Evolutionary conservation across 176 grass and related monocot genomes (phyloP), one percentile per base, ranked within the genome.

Genomic region (Pontederia crassipes): DNA sequence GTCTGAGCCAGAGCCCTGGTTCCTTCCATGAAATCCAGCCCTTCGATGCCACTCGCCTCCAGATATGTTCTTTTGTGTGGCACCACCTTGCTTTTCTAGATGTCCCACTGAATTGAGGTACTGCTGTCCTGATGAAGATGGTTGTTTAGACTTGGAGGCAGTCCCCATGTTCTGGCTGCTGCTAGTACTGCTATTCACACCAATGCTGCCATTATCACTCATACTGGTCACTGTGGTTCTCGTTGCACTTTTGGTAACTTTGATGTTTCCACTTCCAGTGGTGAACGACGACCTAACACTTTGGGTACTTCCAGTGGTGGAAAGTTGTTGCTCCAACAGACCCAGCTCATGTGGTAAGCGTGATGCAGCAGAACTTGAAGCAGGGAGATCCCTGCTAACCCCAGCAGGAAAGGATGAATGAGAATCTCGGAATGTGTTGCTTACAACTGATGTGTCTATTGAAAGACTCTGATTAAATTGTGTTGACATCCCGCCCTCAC

Each of bases 11-110:
- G 76, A 67, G 60, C 73, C 71, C 46, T 75, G 86, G 55, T 66
- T 81, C 66, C 85, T 88, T 24, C 74, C 79, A 4, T 79, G 71
- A 59, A 80, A 83, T 71, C 87, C 78, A 63, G 81, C 55, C 64
- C 81, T 74, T 4, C 93, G 76, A 32, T 88, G 78, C 87, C 87
- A 92, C 32, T 89, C 93, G 61, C 79, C 81, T 50, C 32, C 48
- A 57, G 76, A 48, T 67, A 79, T 61, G 55, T 63, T 72, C 57
- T 79, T 82, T 57, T 82, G 79, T 28, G 56, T 62, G 35, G 13
- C n/a, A 10, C 73, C 61, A 53, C 58, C n/a, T 45, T 66, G 72
- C 9, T 77, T 71, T 57, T 89, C 82, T 18, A 78, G 71, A 70
- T 78, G 79, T 59, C 65, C 81, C 60, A 57, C 66, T 57, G 70